These are phyloP conservation scores for Neurospora sp. DNA, from an alignment of 2,329 filamentous ascomycete genomes.

Conservation along the genomic window DNA sequence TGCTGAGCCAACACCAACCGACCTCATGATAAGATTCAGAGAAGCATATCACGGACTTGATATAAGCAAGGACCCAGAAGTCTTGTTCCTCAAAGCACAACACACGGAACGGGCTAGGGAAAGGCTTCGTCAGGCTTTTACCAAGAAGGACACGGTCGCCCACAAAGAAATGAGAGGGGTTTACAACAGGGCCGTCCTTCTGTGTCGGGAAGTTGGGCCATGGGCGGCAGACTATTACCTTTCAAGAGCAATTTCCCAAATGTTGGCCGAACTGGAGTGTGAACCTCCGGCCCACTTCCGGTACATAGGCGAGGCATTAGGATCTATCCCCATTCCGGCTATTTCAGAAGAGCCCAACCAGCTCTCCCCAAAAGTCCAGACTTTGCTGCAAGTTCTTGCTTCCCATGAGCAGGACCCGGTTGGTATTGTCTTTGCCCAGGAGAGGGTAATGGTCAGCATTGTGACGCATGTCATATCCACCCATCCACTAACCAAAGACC, in stretches of 20 bases:
- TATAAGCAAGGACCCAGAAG: slow-evolving; percentile 50
- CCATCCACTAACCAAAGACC: slow-evolving; percentile 36
- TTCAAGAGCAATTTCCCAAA: slow-evolving; percentile 31
- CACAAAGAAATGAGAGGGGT: slow-evolving; percentile 48
- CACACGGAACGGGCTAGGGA: slow-evolving; percentile 30
- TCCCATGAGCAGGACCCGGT: slow-evolving; percentile 31
- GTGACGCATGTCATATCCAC: slow-evolving; percentile 46
- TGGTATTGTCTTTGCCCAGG: slow-evolving; percentile 59
- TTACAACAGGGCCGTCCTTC: slow-evolving; percentile 34
- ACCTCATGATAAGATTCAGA: slow-evolving; percentile 34
- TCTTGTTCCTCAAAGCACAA: slow-evolving; percentile 36
- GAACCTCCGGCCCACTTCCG: slow-evolving; percentile 20
- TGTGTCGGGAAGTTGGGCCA: slow-evolving; percentile 49
- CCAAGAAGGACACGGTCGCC: slow-evolving; percentile 39
- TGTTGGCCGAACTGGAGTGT: slow-evolving; percentile 15
- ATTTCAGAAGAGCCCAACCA: slow-evolving; percentile 16
- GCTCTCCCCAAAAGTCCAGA: slow-evolving; percentile 47
- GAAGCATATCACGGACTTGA: slow-evolving; percentile 35
- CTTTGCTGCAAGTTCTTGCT: slow-evolving; percentile 43
- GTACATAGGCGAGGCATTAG: slow-evolving; percentile 40
- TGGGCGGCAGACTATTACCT: slow-evolving; percentile 65
- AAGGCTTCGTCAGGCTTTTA: slow-evolving; percentile 28
- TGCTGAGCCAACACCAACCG: slow-evolving; percentile 14
- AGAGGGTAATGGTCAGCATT: slow-evolving; percentile 50
- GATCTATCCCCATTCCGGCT: slow-evolving; percentile 17